Conservation (phyloP, 2,329 filamentous ascomycete genomes). For the Pseudogymnoascus sp. region DNA sequence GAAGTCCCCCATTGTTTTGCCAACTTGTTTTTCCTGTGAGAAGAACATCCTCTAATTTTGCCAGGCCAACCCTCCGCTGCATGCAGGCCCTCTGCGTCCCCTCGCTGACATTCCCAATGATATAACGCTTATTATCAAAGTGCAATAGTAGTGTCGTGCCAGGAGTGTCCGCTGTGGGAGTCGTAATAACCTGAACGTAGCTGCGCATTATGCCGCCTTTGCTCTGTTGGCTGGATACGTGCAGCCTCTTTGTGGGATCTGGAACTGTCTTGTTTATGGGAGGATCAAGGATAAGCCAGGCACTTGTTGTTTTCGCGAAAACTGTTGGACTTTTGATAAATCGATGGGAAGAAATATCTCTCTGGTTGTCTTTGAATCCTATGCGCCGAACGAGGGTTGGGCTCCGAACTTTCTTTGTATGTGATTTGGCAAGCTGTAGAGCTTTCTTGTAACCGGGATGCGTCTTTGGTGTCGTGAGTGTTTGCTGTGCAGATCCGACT, state of each 20-base stretch:
- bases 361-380: background rate
- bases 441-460: background rate
- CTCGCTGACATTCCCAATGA: slow-evolving; percentile 77
- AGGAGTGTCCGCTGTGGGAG: slow-evolving; percentile 80
- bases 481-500: background rate
- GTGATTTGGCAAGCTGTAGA: background rate
- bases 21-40: slow-evolving; percentile 72
- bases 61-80: slow-evolving; percentile 53
- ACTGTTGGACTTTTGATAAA: background rate
- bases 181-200: slow-evolving; percentile 67
- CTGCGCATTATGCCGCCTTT: slow-evolving; percentile 53
- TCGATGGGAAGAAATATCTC: background rate
- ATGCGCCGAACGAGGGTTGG: background rate
- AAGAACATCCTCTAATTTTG: slow-evolving; percentile 70
- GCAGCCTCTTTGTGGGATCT: background rate
- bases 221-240: background rate
- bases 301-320: background rate
- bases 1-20: slow-evolving; percentile 69
- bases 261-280: background rate
- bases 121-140: slow-evolving; percentile 73
- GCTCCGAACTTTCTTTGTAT: background rate
- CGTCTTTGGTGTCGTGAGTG: background rate
- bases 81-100: slow-evolving; percentile 70
- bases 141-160: slow-evolving; percentile 72
- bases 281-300: background rate